These are phyloP conservation scores for Amanita molliuscula DNA, from an alignment of 768 basidiomycete species.

Conservation along the genomic window DNA sequence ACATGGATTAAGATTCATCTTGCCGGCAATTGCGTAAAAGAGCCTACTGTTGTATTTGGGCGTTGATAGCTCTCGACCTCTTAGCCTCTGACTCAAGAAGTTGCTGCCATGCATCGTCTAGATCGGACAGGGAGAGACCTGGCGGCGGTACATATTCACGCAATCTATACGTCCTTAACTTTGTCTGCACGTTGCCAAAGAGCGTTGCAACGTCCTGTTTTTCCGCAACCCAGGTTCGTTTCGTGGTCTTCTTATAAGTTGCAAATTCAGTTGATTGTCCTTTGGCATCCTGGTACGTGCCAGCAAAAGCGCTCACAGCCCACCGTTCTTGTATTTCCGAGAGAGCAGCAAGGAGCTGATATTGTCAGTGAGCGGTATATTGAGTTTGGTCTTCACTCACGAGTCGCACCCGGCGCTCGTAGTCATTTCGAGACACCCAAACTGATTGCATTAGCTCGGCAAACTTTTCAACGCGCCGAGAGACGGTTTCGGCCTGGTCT, in stretches of 20 bases:
- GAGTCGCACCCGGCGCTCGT: conserved; percentile 73
- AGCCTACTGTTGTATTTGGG: conserved; percentile 75
- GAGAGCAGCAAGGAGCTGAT: conserved; percentile 58
- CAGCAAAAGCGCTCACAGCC: conserved; percentile 53
- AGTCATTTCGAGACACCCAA: conserved; percentile 83
- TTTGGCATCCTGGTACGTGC: conserved; percentile 78
- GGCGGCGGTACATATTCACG: conserved; percentile 72
- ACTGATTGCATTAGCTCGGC: conserved; percentile 92
- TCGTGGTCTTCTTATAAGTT: conserved; percentile 76
- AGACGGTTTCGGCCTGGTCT: conserved; percentile 95
- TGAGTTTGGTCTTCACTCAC: conserved; percentile 26
- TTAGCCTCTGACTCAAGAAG: conserved; percentile 68
- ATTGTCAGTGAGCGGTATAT: conserved; percentile 5
- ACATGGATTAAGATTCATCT: background rate
- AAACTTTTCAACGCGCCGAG: conserved; percentile 90
- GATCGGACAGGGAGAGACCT: conserved; percentile 59
- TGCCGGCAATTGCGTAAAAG: background rate
- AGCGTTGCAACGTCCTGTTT: conserved; percentile 80
- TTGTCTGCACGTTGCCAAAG: conserved; percentile 90
- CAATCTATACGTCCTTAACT: conserved; percentile 83
- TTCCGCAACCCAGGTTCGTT: conserved; percentile 84
- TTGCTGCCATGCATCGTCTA: conserved; percentile 69
- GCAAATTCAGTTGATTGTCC: conserved; percentile 62
- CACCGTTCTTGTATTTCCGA: conserved; percentile 60
- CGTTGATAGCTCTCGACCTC: conserved; percentile 77